A percentile compares a stretch with the other conserved stretches of the same genome.
phyloP scores from a whole-genome alignment of 1,139 yeast species.

The Citeromyces siamensis region DNA sequence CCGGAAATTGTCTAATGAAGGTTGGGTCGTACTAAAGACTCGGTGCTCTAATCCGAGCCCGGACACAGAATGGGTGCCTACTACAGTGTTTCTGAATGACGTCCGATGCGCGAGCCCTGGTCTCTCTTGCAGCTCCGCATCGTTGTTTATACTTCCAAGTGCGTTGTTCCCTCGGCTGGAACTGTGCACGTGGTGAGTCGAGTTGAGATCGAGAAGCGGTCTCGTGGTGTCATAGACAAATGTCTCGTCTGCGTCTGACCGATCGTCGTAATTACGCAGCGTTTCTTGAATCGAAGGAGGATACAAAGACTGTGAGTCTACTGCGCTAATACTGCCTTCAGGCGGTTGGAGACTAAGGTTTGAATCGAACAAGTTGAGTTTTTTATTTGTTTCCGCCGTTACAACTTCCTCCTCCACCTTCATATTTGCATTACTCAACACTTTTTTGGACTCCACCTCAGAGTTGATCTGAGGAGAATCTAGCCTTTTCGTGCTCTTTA shows the following conservation, averaged over 20 bases:
- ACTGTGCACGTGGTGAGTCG: conserved; percentile 1
- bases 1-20: neutral
- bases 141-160: neutral
- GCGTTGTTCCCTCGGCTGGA: neutral
- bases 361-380: conserved; percentile 2
- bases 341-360: neutral
- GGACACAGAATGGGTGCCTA: neutral
- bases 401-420: conserved; percentile 6
- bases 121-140: neutral
- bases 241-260: neutral
- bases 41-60: neutral
- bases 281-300: neutral
- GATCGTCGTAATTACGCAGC: neutral
- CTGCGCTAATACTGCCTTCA: neutral
- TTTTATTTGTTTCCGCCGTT: conserved; percentile 4
- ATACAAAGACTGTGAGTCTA: conserved; percentile 2
- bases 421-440: conserved; percentile 3
- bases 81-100: neutral
- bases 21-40: neutral
- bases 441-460: neutral
- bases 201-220: neutral
- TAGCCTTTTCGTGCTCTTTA: neutral
- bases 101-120: neutral
- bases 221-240: neutral
- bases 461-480: neutral